Evolutionary conservation across 1,284 basidiomycete genomes (phyloP).

Genomic region (Vanrija pseudolonga): DNA sequence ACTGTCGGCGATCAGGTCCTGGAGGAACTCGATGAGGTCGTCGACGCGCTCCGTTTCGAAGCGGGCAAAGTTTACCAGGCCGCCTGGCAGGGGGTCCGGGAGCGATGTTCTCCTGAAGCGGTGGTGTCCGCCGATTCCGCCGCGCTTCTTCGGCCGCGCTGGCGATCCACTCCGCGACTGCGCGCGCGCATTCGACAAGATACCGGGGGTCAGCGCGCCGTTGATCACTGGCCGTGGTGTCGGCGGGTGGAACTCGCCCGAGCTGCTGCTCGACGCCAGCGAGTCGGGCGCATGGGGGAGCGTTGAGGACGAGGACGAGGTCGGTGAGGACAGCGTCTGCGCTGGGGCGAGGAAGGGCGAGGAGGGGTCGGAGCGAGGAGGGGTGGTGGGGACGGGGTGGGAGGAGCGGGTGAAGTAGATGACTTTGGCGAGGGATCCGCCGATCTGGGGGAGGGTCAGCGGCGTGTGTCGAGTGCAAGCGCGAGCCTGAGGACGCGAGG

Average conservation of each 20-base stretch:
- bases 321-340: constrained; percentile 33
- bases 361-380: constrained; percentile 39
- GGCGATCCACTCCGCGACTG: constrained; percentile 35
- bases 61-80: constrained; percentile 94
- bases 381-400: constrained; percentile 33
- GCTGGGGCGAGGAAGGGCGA: constrained; percentile 41
- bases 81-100: constrained; percentile 81
- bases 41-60: constrained; percentile 91
- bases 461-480: not conserved
- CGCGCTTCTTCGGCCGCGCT: constrained; percentile 50
- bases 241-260: constrained; percentile 33
- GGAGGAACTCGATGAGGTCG: constrained; percentile 82
- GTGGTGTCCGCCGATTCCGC: constrained; percentile 52
- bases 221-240: constrained; percentile 53
- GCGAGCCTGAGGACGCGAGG: too few species aligned
- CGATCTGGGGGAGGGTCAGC: constrained; percentile 60
- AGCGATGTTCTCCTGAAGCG: constrained; percentile 65
- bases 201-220: constrained; percentile 76
- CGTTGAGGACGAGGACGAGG: constrained; percentile 13
- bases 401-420: constrained; percentile 95
- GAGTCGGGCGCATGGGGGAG: constrained; percentile 27
- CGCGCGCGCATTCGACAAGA: constrained; percentile 22
- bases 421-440: constrained; percentile 95
- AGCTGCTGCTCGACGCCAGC: constrained; percentile 20
- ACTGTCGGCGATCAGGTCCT: constrained; percentile 78